A percentile compares a stretch with the other conserved stretches of the same genome.
Conservation (phyloP, 345 rosid genomes). For the Chamaenerion angustifolium region DNA sequence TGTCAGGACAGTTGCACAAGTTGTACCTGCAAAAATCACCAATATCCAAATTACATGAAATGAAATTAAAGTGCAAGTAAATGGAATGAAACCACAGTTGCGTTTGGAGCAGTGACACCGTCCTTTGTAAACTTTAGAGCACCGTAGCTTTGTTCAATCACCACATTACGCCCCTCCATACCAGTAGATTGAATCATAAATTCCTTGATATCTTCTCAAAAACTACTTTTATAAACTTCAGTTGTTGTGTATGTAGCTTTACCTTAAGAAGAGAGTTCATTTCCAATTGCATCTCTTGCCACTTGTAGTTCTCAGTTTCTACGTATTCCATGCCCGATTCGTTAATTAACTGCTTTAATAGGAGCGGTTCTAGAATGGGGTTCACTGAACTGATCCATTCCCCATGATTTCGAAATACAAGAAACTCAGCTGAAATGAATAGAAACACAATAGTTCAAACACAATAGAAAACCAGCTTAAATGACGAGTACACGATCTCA, state of each 20-base stretch:
- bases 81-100: neutral
- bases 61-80: neutral
- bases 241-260: constrained; percentile 1
- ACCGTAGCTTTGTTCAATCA: constrained; percentile 86
- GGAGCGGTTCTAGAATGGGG: constrained; percentile 48
- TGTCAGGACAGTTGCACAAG: constrained; percentile 92
- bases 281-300: constrained; percentile 67
- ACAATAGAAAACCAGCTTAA: too few relatives aligned
- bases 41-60: neutral
- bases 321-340: constrained; percentile 21
- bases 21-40: constrained; percentile 41
- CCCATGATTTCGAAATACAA: constrained; percentile 35
- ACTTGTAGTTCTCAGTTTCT: constrained; percentile 52
- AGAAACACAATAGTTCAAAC: too few relatives aligned
- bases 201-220: too few relatives aligned
- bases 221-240: too few relatives aligned
- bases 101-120: constrained; percentile 73
- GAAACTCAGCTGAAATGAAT: too few relatives aligned
- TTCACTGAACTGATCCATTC: constrained; percentile 65
- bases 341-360: constrained; percentile 37
- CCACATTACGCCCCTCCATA: constrained; percentile 79
- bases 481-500: too few relatives aligned
- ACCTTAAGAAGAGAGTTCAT: constrained; percentile 74
- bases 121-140: constrained; percentile 96
- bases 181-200: neutral